Conservation (phyloP, 1,284 basidiomycete species). For the Coniophora puteana region DNA sequence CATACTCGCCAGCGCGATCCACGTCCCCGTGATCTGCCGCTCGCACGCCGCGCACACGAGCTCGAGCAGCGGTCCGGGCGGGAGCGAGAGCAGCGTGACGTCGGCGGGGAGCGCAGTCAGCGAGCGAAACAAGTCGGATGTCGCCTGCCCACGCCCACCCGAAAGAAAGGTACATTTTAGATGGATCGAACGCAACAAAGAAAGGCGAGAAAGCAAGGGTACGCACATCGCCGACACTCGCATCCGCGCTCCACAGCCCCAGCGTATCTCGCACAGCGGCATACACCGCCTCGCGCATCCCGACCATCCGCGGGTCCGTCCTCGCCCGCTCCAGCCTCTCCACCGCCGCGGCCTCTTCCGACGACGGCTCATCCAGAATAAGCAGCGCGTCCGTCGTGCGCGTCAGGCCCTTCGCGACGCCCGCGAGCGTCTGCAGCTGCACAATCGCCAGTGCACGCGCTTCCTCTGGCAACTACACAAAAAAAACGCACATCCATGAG, state of each 20-base stretch:
- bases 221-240: constrained; percentile 71
- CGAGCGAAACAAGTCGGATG: constrained; percentile 79
- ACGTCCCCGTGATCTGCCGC: constrained; percentile 73
- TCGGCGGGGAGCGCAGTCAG: constrained; percentile 74
- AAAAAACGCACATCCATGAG: too few species aligned
- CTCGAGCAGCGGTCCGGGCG: constrained; percentile 73
- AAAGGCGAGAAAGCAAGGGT: neutral
- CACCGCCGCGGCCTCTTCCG: constrained; percentile 41
- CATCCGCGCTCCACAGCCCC: constrained; percentile 75
- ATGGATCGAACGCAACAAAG: constrained; percentile 2
- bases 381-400: constrained; percentile 67
- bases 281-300: constrained; percentile 63
- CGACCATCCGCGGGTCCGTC: constrained; percentile 60
- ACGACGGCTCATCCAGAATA: constrained; percentile 56
- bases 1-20: constrained; percentile 79
- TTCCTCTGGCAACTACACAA: constrained; percentile 63
- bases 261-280: constrained; percentile 55
- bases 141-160: too few species aligned
- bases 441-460: constrained; percentile 55
- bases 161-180: neutral
- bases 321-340: constrained; percentile 57
- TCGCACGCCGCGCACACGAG: constrained; percentile 76
- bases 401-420: constrained; percentile 82
- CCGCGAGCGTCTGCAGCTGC: constrained; percentile 76
- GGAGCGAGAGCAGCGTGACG: constrained; percentile 73